These are phyloP conservation scores for Rhodamnia rubescens DNA, from an alignment of 345 rosid genomes.

Conservation along the genomic window DNA sequence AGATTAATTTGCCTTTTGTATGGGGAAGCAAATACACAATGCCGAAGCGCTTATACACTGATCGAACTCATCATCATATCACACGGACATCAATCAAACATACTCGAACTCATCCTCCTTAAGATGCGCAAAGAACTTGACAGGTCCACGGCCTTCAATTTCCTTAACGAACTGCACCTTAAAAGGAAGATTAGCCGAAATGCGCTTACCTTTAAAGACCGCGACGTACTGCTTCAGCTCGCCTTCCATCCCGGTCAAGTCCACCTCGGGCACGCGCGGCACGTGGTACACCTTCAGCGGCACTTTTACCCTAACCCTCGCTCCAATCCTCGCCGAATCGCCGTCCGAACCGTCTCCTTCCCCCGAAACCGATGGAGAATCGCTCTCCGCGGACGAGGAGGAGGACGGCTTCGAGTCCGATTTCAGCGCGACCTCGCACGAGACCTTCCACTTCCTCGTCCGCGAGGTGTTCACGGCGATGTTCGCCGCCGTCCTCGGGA, in stretches of 20 bases:
- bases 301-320: constrained; percentile 61
- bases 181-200: constrained; percentile 80
- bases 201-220: constrained; percentile 68
- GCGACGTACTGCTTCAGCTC: constrained; percentile 57
- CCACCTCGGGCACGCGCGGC: constrained; percentile 60
- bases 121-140: constrained; percentile 84
- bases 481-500: not conserved
- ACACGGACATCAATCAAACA: constrained; percentile 15
- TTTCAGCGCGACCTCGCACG: constrained; percentile 33
- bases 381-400: not conserved
- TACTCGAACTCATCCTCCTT: constrained; percentile 76
- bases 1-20: not conserved
- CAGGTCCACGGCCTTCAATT: constrained; percentile 59
- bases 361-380: not conserved
- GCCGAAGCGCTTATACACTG: not conserved
- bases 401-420: constrained; percentile 18
- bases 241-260: constrained; percentile 78
- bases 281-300: constrained; percentile 84
- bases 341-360: not conserved
- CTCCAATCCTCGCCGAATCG: constrained; percentile 30
- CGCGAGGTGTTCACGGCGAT: not conserved
- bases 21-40: not conserved
- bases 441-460: constrained; percentile 5
- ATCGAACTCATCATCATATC: not conserved
- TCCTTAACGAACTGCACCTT: constrained; percentile 65